A percentile compares a stretch with the other conserved stretches of the same genome.
Conservation (phyloP, 768 basidiomycete genomes). For the Russula virescens region DNA sequence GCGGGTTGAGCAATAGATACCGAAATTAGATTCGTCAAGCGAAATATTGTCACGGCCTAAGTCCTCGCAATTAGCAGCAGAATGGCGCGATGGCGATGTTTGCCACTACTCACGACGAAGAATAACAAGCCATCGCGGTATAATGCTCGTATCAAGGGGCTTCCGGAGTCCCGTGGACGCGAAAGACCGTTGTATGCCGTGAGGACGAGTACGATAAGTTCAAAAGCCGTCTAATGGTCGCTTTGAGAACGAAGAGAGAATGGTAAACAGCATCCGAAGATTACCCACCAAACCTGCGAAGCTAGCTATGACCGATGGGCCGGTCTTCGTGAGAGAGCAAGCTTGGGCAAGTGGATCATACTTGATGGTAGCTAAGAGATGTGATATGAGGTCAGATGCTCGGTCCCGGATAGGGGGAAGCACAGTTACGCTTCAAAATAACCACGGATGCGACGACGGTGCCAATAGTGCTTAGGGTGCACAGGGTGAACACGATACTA, state of each 20-base stretch:
- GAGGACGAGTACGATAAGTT: slow-evolving; percentile 31
- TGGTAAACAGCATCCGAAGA: background rate
- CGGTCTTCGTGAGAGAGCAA: slow-evolving; percentile 29
- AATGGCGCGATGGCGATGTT: background rate
- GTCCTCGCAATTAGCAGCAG: background rate
- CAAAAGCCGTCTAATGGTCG: slow-evolving; percentile 32
- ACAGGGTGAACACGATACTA: slow-evolving; percentile 28
- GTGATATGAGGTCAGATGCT: background rate
- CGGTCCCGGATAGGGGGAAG: background rate
- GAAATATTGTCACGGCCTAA: slow-evolving; percentile 1
- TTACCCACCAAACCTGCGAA: slow-evolving; percentile 34
- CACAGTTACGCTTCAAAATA: background rate
- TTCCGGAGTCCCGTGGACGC: slow-evolving; percentile 29
- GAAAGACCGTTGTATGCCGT: slow-evolving; percentile 35
- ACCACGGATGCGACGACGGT: slow-evolving; percentile 22
- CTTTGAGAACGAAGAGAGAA: background rate
- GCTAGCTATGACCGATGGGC: slow-evolving; percentile 26
- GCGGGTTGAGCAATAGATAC: background rate
- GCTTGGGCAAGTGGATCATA: slow-evolving; percentile 26
- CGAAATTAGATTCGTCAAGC: background rate
- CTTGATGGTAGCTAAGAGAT: slow-evolving; percentile 26
- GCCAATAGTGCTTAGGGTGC: slow-evolving; percentile 26
- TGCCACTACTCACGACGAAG: slow-evolving; percentile 32
- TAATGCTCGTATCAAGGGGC: slow-evolving; percentile 30
- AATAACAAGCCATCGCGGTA: slow-evolving; percentile 34